Base-by-base conservation (phyloP, 1,139 yeast species). In the Blastobotrys arbuscula region DNA sequence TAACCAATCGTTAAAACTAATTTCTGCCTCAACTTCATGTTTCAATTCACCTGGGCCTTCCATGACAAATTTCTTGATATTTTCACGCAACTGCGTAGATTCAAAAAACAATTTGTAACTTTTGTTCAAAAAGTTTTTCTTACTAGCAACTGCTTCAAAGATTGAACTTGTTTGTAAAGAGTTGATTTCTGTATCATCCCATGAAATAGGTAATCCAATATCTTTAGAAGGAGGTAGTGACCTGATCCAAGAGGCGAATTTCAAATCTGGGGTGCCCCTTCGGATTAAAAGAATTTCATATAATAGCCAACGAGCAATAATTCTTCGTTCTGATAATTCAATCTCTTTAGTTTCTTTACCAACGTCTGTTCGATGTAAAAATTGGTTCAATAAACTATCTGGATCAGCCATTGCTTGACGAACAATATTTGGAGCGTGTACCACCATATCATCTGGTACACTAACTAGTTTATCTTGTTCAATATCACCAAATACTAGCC, bases 201-300 rank as follows among this genome's bases (percentile, higher is more conserved):
- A 63, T 2, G 59, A 48, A 50, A 59, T 60, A 2, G 70, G 70
- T 38, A 64, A 59, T 44, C 58, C 55, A 45, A 67, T 61, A 18
- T 63, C 62, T 30, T 48, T 41, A 10, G 57, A 39, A 20, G 65
- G 53, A 1, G 68, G 68, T 35, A 64, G 50, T 9, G 54, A 50
- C 47, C 56, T 43, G 42, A 57, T 47, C 62, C 64, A 58, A 3
- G 51, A 45, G 7, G 52, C 55, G 47, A 56, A 58, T 7, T 42
- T 46, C 20, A 44, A 36, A 35, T 59, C 62, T 10, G 58, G 58
- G 18, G 52, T 51, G 3, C 60, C 61, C 28, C 58, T 28, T 15
- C 57, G 48, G 31, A 53, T 50, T 6, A 48, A 44, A 15, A 57
- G 44, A n/a, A 58, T 55, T 44, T 54, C 53, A 43, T 53, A 57